These are phyloP conservation scores for Cystobasidium ongulense DNA, from an alignment of 768 basidiomycete species.

Conservation along the genomic window DNA sequence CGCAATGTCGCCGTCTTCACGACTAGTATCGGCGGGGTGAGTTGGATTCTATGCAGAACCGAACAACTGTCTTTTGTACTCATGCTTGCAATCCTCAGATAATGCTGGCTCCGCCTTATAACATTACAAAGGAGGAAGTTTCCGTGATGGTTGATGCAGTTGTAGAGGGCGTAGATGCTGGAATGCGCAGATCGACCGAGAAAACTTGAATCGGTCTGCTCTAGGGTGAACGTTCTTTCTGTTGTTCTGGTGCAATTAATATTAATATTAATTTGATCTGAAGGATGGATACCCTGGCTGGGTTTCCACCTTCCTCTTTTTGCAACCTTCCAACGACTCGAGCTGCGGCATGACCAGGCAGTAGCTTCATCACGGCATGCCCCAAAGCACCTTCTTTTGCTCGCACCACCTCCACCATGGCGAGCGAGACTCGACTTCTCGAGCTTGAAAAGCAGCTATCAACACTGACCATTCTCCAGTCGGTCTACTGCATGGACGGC, in stretches of 20 bases:
- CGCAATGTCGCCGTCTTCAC: conserved; percentile 32
- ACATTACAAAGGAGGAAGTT: conserved; percentile 36
- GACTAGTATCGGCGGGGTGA: conserved; percentile 31
- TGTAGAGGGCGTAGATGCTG: neutral
- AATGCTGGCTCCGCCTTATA: conserved; percentile 38
- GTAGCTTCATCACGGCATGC: too few relatives aligned
- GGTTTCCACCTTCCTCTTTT: too few relatives aligned
- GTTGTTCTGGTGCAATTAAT: too few relatives aligned
- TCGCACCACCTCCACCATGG: neutral
- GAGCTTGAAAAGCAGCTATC: conserved; percentile 2
- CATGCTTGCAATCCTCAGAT: conserved; percentile 37
- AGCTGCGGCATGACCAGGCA: too few relatives aligned
- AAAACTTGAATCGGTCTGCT: too few relatives aligned
- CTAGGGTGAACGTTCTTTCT: too few relatives aligned
- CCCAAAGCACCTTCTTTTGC: too few relatives aligned
- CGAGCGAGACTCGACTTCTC: neutral
- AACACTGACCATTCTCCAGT: neutral
- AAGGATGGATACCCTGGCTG: too few relatives aligned
- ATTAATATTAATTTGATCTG: too few relatives aligned
- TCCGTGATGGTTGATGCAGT: conserved; percentile 26
- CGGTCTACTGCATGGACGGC: neutral
- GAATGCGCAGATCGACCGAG: neutral
- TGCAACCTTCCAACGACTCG: too few relatives aligned
- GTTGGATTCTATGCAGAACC: neutral
- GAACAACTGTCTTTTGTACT: neutral